These are phyloP conservation scores for Angomonas ambiguus DNA, from an alignment of 208 protist genomes.

Conservation along the genomic window DNA sequence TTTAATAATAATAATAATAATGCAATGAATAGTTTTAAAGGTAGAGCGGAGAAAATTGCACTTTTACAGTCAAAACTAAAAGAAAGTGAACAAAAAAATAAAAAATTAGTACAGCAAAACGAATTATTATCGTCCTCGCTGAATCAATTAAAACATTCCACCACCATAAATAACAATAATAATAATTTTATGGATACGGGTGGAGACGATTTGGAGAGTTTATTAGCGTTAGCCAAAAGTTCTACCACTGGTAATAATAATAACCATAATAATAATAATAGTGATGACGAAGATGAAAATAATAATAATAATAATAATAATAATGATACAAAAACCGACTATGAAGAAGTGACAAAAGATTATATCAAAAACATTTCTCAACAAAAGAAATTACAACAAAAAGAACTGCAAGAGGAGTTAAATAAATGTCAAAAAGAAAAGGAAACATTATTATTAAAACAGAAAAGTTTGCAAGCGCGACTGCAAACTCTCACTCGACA, in stretches of 20 bases:
- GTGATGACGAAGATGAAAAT: slow-evolving; percentile 5
- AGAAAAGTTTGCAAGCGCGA: background rate
- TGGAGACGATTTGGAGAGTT: background rate
- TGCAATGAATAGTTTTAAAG: background rate
- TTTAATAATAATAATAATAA: slow-evolving; percentile 13
- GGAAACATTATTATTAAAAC: background rate
- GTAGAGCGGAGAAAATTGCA: background rate
- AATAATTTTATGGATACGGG: background rate
- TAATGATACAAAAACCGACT: background rate
- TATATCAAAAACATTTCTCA: background rate
- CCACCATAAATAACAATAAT: background rate
- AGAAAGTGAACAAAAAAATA: background rate
- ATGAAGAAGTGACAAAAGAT: background rate
- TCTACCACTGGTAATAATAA: background rate
- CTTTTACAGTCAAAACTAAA: background rate
- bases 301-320: slow-evolving; percentile 11
- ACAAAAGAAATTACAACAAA: background rate
- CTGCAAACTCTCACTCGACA: background rate
- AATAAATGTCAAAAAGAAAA: background rate
- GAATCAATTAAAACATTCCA: slow-evolving; percentile 1
- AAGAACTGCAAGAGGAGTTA: background rate
- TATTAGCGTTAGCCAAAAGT: background rate
- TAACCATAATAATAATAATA: background rate
- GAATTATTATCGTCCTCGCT: background rate
- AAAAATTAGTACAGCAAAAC: background rate